Base-by-base conservation (phyloP, 1,139 yeast species). In the Diutina siamensis region DNA sequence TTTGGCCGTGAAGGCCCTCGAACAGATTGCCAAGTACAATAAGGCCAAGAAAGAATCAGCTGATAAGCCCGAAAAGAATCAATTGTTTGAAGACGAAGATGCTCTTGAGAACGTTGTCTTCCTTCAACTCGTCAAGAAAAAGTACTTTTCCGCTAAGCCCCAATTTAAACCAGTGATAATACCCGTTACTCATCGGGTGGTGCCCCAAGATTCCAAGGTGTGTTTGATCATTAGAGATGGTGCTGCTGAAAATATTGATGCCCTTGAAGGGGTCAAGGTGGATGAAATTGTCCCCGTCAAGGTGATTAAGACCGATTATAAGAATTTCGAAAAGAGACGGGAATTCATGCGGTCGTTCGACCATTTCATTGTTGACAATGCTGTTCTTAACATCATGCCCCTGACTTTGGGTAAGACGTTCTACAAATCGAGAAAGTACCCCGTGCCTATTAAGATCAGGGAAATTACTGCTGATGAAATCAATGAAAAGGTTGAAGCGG, bases 301-400 rank as follows among this genome's bases (percentile, higher is more conserved):
- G 44, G 77, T 80, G 46, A 63, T 83, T 49, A 82, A 82, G 58
- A 78, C 80, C 18, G 80, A 76, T 48, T 83, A 74, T 64, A 80
- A 81, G 60, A 72, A 80, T 36, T 83, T 64, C 53, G 92, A 83
- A 60, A 75, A 81, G 54, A 78, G 83, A 61, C 79, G 89, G 65
- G 78, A 78, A 51, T 71, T 83, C 49, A 62, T 70, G 46, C 57
- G 67, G 10, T 76, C 73, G 46, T 81, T 71, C 57, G 95, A 89
- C 56, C 55, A 88, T 50, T 86, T 92, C 60, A 61, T 92, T 45
- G 80, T 86, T 45, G 97, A 92, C 63, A 95, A 88, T 54, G 80
- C 83, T 36, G 71, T 89, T 44, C 71, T 87, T 48, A 80, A 88
- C 46, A 70, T 85, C 50, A 72, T 89, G 66, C 98, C 98, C 46